Base-by-base conservation (phyloP, 805 yeast genomes). In the Ogataea corticis region DNA sequence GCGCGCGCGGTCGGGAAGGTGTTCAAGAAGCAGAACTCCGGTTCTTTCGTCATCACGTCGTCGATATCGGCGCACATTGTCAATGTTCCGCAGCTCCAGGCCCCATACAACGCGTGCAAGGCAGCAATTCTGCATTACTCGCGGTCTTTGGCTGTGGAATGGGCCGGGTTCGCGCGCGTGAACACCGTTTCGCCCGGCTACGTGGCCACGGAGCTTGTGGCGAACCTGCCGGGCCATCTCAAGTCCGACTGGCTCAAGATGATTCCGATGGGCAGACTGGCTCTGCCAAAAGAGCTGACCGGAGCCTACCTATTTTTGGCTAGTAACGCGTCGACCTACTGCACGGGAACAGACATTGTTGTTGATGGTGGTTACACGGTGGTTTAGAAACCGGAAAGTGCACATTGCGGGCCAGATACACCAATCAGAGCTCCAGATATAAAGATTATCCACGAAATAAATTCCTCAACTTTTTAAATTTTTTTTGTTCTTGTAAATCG, bases 21-120 rank as follows among this genome's bases (percentile, higher is more conserved):
- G 46, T 90, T 90, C 75, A 79, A 79, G 64, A 69, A 76, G 57
- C 89, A 86, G 60, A 85, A 87, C 14, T 68, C 66, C 48, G 96
- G 97, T 27, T 84, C 95, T 1, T 72, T 90, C 56, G 80, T 89
- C 55, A 75, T 86, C 66, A 89, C 97, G 4, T 90, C 95, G 4
- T 87, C 96, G 32, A 89, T 89, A 87, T 85, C 94, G 21, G 96
- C 87, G 13, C 89, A 83, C 68, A 83, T 90, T 57, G 94, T 82
- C 57, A 89, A 89, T 66, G 79, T 82, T 50, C 97, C 97, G 18
- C 94, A 90, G 66, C 72, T 80, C 62, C 96, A 89, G 69, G 85
- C 96, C 12, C 81, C 85, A 32, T 88, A 88, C 72, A 88, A 88
- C 60, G 87, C 89, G 13, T 86, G 90, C 55, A 89, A 88, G 72